phyloP scores from a whole-genome alignment of 2,329 filamentous ascomycete genomes.

The Fusarium irregulare region DNA sequence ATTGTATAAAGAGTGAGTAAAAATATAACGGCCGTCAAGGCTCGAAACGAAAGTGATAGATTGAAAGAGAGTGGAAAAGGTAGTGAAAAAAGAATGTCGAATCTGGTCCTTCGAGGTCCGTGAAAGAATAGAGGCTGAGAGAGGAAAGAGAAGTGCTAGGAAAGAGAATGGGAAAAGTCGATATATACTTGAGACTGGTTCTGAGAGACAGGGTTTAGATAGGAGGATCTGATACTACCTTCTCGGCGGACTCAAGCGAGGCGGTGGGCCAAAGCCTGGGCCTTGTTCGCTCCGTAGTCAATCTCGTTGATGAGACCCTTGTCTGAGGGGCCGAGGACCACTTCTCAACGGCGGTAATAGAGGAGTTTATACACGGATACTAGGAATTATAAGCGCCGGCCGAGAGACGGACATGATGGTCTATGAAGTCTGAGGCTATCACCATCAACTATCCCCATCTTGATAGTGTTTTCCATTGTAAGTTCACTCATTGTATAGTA shows the following conservation, averaged over 20 bases:
- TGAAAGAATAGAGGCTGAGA: slow-evolving; percentile 43
- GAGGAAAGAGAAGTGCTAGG: neutral
- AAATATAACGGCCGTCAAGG: slow-evolving; percentile 48
- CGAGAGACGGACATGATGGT: neutral
- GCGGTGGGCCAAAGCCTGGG: slow-evolving; percentile 19
- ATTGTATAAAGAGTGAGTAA: slow-evolving; percentile 35
- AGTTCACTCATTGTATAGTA: neutral
- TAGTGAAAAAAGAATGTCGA: slow-evolving; percentile 47
- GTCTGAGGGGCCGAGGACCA: slow-evolving; percentile 7
- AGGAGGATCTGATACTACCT: slow-evolving; percentile 22
- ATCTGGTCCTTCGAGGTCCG: slow-evolving; percentile 50
- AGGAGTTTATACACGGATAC: neutral
- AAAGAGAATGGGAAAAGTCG: slow-evolving; percentile 26
- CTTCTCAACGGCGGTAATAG: slow-evolving; percentile 19
- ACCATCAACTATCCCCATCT: neutral
- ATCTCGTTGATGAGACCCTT: slow-evolving; percentile 24
- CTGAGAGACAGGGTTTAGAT: slow-evolving; percentile 32
- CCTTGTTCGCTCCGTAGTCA: slow-evolving; percentile 24
- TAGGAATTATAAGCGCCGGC: slow-evolving; percentile 32
- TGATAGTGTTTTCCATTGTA: neutral
- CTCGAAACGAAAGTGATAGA: slow-evolving; percentile 44
- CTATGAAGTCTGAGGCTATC: neutral
- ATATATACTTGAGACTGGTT: slow-evolving; percentile 37
- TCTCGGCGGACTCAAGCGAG: slow-evolving; percentile 17
- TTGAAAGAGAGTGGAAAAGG: slow-evolving; percentile 44